These are phyloP conservation scores for Ganoderma sinense DNA, from an alignment of 1,284 basidiomycete species.

Conservation along the genomic window DNA sequence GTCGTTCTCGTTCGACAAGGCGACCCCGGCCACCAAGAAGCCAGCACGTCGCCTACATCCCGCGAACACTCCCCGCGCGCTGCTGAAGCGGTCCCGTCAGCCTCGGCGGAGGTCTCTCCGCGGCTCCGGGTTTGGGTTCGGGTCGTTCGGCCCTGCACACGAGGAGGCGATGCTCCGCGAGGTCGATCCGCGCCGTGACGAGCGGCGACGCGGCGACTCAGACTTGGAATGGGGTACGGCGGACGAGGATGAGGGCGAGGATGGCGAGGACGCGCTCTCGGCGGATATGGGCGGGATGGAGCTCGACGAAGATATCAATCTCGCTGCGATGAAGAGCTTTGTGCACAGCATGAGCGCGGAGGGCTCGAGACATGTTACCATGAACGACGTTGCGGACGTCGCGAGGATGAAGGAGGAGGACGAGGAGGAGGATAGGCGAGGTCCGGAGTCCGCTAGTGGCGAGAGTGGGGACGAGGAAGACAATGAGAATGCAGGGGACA, in stretches of 20 bases:
- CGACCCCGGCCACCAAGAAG: constrained; percentile 15
- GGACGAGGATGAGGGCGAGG: constrained; percentile 54
- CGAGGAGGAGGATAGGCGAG: constrained; percentile 43
- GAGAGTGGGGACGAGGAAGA: constrained; percentile 48
- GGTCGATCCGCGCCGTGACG: constrained; percentile 53
- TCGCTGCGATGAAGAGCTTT: constrained; percentile 62
- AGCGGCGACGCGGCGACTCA: constrained; percentile 67
- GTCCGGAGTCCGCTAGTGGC: constrained; percentile 44
- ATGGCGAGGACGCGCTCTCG: constrained; percentile 44
- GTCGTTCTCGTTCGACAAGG: constrained; percentile 30
- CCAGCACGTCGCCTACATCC: constrained; percentile 33
- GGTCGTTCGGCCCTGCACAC: constrained; percentile 60
- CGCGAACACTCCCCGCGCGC: constrained; percentile 33
- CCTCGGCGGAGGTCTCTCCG: constrained; percentile 42
- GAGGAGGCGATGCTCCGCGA: constrained; percentile 60
- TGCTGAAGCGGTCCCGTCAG: constrained; percentile 27
- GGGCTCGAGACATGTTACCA: constrained; percentile 60
- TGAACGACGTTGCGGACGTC: constrained; percentile 70
- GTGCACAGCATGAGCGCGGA: constrained; percentile 56
- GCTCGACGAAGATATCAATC: constrained; percentile 59
- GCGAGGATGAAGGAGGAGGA: constrained; percentile 62
- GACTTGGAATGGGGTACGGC: constrained; percentile 78
- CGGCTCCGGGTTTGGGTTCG: constrained; percentile 57
- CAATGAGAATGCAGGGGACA: not conserved
- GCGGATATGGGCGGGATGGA: constrained; percentile 60